Base-by-base conservation (phyloP, 169 alveolate species). In the Plasmodium vinckei region DNA sequence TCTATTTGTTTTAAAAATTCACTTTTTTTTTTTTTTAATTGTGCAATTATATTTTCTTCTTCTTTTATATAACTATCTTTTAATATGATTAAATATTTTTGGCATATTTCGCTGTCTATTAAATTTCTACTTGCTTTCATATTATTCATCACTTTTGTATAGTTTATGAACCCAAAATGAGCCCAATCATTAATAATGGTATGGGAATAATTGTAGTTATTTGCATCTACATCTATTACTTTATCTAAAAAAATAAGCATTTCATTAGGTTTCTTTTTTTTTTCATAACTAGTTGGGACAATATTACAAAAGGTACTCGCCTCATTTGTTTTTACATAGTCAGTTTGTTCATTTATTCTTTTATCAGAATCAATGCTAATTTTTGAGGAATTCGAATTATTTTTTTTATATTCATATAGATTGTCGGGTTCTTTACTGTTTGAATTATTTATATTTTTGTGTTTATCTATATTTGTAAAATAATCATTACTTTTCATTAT, bases 1-100 rank as follows among this genome's bases (percentile, higher is more conserved):
- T 86, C 91, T 44, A 86, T 49, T 42, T 86, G 91, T 70, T 86
- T 86, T 27, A 86, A 64, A 21, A 86, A 86, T 42, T 86, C 91
- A 70, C 21, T 60, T 57, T 86, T 86, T 70, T 70, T 86, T 21
- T 57, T 86, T 72, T 86, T 86, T 49, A 86, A 44, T 27, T 19
- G n/a, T n/a, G 69, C 91, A 12, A 86, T 46, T 47, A 86, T 10
- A 70, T 23, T 86, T 69, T 86, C 91, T 70, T 86, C 87, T 47
- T 86, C 91, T 63, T 86, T 86, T 51, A 51, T 19, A 53, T 86
- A 86, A 25, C 60, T 70, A 3, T 86, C 91, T 59, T 56, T 86
- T 39, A 86, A 21, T 19, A 57, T 46, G 27, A 15, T 46, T 46
- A 86, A 15, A 44, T 15, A 69, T 49, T 70, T 70, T 60, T 86